Evolutionary conservation across 1,284 basidiomycete species (phyloP).

Genomic region (Boletus hoseneyae): DNA sequence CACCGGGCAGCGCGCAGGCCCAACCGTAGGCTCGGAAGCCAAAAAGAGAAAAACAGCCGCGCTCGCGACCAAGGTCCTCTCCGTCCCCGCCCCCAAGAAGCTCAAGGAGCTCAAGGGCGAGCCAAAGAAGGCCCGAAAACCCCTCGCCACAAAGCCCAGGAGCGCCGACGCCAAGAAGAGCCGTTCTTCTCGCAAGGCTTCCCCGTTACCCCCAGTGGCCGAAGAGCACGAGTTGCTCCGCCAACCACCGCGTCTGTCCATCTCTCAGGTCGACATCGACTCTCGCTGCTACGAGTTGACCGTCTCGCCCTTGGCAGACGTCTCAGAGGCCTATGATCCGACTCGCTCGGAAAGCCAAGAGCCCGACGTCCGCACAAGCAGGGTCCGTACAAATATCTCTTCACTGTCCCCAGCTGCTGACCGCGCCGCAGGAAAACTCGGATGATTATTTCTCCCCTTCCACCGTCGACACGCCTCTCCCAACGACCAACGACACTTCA

Average conservation of each 20-base stretch:
- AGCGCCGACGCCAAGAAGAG: conserved; percentile 29
- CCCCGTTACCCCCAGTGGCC: conserved; percentile 43
- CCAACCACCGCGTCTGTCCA: conserved; percentile 24
- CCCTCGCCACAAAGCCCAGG: conserved; percentile 34
- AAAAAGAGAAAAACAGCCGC: conserved; percentile 66
- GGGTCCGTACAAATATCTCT: conserved; percentile 21
- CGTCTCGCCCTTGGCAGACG: conserved; percentile 59
- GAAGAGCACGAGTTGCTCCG: conserved; percentile 41
- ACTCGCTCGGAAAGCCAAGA: conserved; percentile 38
- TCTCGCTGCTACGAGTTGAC: conserved; percentile 62
- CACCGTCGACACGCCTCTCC: conserved; percentile 17
- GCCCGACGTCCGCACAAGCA: conserved; percentile 21
- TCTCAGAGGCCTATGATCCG: conserved; percentile 51
- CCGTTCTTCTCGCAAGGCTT: conserved; percentile 38
- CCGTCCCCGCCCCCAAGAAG: conserved; percentile 42
- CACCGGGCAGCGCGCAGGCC: conserved; percentile 56
- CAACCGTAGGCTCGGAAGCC: conserved; percentile 33
- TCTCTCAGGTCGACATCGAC: conserved; percentile 40
- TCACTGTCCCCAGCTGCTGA: conserved; percentile 14
- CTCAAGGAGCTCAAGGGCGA: conserved; percentile 47
- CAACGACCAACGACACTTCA: conserved; percentile 5
- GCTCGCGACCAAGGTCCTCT: conserved; percentile 48
- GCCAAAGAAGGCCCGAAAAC: conserved; percentile 56
- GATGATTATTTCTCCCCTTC: conserved; percentile 53
- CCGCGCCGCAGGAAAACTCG: conserved; percentile 42